Evolutionary conservation across 257 asterid genomes (phyloP).

Genomic region (Gardenia jasminoides): DNA sequence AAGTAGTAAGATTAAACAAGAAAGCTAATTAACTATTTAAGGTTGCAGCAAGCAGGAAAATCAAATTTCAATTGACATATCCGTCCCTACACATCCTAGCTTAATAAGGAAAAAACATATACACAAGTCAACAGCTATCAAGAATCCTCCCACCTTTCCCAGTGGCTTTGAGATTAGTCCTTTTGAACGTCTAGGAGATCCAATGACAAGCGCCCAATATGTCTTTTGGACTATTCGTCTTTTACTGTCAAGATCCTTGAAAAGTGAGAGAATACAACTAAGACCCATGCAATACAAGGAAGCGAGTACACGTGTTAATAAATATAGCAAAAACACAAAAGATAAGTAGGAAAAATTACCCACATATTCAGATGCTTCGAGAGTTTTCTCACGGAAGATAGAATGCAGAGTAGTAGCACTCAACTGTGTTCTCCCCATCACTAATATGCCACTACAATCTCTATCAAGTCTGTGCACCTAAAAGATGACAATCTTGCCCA

Average conservation of each 20-base stretch:
- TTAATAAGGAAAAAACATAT: not conserved
- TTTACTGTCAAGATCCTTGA: conserved; percentile 48
- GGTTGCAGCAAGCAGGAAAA: not conserved
- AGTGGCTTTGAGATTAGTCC: conserved; percentile 74
- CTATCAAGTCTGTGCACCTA: conserved; percentile 98
- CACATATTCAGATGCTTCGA: conserved; percentile 57
- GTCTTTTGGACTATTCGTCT: conserved; percentile 57
- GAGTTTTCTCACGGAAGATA: conserved; percentile 85
- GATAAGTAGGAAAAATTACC: conserved; percentile 9
- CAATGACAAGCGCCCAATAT: conserved; percentile 93
- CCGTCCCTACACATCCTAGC: not conserved
- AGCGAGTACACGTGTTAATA: not conserved
- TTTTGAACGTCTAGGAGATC: conserved; percentile 71
- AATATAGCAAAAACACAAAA: not conserved
- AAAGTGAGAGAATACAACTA: conserved; percentile 10
- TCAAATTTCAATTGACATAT: not conserved
- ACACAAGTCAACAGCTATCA: not conserved
- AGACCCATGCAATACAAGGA: conserved; percentile 1
- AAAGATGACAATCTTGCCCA: conserved; percentile 41
- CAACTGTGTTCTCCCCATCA: conserved; percentile 90
- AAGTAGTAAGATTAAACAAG: not conserved
- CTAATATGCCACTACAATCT: conserved; percentile 91
- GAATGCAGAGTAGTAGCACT: conserved; percentile 84
- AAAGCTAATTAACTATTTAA: not conserved
- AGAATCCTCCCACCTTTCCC: conserved; percentile 55